These are phyloP conservation scores for Aspergillus latus DNA, from an alignment of 2,329 filamentous ascomycete species.

Conservation along the genomic window DNA sequence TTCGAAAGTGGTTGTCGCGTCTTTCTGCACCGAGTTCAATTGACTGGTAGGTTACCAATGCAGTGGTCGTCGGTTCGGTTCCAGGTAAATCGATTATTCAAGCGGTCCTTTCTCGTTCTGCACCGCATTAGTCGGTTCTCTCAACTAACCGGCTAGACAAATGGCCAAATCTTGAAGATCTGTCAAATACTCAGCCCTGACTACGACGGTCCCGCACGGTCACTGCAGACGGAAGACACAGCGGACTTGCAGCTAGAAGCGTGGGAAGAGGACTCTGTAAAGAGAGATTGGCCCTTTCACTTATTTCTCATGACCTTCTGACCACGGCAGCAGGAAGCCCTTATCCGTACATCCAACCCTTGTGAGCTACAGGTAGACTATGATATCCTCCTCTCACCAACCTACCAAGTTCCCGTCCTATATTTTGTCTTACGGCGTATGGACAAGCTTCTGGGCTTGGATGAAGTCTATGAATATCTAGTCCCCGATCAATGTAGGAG, in stretches of 20 bases:
- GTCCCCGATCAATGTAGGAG: conserved; percentile 66
- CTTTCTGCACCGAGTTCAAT: conserved; percentile 52
- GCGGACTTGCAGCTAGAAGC: conserved; percentile 24
- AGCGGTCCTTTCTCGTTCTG: neutral
- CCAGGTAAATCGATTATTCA: conserved; percentile 25
- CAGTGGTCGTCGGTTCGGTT: conserved; percentile 42
- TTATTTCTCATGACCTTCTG: conserved; percentile 14
- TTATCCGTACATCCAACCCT: conserved; percentile 33
- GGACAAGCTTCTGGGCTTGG: conserved; percentile 60
- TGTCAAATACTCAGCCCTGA: conserved; percentile 24
- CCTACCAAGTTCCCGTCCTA: conserved; percentile 71
- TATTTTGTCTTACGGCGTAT: conserved; percentile 69
- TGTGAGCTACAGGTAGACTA: conserved; percentile 60
- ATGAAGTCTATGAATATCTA: conserved; percentile 68
- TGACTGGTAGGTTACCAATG: conserved; percentile 55
- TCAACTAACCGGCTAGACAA: conserved; percentile 26
- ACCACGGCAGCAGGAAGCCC: conserved; percentile 44
- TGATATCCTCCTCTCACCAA: conserved; percentile 72
- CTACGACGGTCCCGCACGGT: neutral
- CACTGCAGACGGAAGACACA: conserved; percentile 7
- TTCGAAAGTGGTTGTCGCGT: conserved; percentile 66
- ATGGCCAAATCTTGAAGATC: conserved; percentile 31
- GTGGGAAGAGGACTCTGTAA: conserved; percentile 33
- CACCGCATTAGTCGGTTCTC: conserved; percentile 1
- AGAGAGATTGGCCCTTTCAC: conserved; percentile 9